Percentiles rank a stretch among this genome's conserved stretches.
These are phyloP conservation scores for Aegilops longissima DNA, from an alignment of 176 grass and related monocot species.

Conservation along the genomic window DNA sequence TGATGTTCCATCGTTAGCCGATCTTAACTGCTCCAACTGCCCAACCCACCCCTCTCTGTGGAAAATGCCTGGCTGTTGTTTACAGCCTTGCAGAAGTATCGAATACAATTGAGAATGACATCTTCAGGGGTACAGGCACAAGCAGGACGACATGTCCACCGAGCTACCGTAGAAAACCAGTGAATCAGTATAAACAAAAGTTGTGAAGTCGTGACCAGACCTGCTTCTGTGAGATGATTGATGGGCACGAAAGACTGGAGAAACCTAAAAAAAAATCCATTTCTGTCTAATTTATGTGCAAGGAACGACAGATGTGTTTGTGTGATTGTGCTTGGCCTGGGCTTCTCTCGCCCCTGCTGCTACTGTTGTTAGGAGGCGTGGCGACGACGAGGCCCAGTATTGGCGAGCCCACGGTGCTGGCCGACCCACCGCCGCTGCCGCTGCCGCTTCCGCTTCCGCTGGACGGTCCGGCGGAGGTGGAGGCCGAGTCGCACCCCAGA, in stretches of 20 bases:
- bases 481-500: slow-evolving; percentile 24
- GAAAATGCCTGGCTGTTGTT: too few relatives aligned
- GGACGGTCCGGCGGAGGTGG: slow-evolving; percentile 46
- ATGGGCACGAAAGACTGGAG: neutral
- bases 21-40: too few relatives aligned
- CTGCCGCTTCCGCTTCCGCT: slow-evolving; percentile 37
- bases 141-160: neutral
- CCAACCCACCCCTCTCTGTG: too few relatives aligned
- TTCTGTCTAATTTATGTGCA: neutral
- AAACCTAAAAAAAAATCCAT: neutral
- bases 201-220: neutral
- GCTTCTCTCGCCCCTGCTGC: neutral
- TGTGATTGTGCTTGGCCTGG: neutral
- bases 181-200: neutral
- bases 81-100: too few relatives aligned
- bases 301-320: slow-evolving; percentile 15
- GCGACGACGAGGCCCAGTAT: slow-evolving; percentile 54
- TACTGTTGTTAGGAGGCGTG: neutral
- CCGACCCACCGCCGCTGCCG: slow-evolving; percentile 33
- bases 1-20: too few relatives aligned
- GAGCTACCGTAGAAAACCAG: neutral
- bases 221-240: neutral
- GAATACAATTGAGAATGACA: too few relatives aligned
- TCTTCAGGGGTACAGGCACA: too few relatives aligned
- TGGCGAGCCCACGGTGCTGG: slow-evolving; percentile 45